These are phyloP conservation scores for Chaetomium globosum DNA, from an alignment of 2,329 filamentous ascomycete species.

Conservation along the genomic window DNA sequence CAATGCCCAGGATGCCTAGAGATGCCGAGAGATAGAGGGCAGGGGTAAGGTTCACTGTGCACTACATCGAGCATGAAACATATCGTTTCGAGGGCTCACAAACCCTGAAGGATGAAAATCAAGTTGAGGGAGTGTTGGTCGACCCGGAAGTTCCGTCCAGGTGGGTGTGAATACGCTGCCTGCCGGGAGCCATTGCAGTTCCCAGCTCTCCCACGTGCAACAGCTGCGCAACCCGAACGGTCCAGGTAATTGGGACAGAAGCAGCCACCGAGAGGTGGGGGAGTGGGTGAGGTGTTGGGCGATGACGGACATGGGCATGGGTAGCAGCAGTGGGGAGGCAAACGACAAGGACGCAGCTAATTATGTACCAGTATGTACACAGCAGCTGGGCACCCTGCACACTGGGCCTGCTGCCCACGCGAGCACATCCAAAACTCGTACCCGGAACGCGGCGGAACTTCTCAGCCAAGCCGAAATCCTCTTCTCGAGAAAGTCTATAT, in stretches of 20 bases:
- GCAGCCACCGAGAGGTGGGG: conserved; percentile 21
- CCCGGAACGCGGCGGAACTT: not conserved
- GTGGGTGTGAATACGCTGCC: not conserved
- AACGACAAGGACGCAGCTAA: not conserved
- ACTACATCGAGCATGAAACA: not conserved
- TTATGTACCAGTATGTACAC: not conserved
- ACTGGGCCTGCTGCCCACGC: not conserved
- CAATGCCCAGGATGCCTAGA: conserved; percentile 15
- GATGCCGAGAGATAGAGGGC: not conserved
- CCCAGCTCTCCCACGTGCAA: conserved; percentile 13
- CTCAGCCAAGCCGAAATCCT: not conserved
- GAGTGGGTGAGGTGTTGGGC: not conserved
- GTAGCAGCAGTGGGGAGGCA: not conserved
- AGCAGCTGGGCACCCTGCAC: not conserved
- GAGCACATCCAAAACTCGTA: not conserved
- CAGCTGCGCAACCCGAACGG: not conserved
- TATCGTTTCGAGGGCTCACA: not conserved
- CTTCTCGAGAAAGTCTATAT: not conserved
- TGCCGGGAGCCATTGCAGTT: not conserved
- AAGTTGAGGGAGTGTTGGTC: not conserved
- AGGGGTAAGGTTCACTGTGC: not conserved
- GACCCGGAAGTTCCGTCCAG: not conserved
- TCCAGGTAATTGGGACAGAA: conserved; percentile 9
- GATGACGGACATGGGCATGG: conserved; percentile 6
- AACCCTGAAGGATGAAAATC: not conserved